These are phyloP conservation scores for Hirschioporus abietinus DNA, from an alignment of 768 basidiomycete genomes.

Conservation along the genomic window DNA sequence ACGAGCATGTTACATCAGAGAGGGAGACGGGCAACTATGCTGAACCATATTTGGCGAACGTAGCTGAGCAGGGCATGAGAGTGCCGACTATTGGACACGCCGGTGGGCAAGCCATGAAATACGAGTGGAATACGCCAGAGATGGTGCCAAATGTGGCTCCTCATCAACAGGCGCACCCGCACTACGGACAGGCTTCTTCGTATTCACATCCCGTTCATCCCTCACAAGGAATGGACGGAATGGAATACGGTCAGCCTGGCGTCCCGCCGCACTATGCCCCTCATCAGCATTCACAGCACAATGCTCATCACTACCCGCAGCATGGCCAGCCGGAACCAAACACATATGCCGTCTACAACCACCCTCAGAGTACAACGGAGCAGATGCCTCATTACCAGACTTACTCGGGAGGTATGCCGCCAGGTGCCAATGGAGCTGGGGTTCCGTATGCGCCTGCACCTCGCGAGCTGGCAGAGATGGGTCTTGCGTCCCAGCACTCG, in stretches of 20 bases:
- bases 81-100: not conserved
- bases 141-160: not conserved
- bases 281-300: not conserved
- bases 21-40: not conserved
- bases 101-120: not conserved
- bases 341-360: not conserved
- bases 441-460: not conserved
- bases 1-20: not conserved
- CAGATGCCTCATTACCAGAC: not conserved
- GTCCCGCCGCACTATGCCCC: not conserved
- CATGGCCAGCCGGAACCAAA: not conserved
- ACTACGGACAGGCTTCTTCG: not conserved
- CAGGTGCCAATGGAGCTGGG: not conserved
- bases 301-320: not conserved
- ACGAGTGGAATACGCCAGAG: not conserved
- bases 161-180: slow-evolving; percentile 2
- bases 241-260: slow-evolving; percentile 1
- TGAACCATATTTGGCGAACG: not conserved
- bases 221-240: slow-evolving; percentile 1
- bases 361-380: not conserved
- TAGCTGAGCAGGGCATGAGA: not conserved
- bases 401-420: not conserved
- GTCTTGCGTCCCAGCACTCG: slow-evolving; percentile 24
- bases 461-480: not conserved
- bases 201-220: slow-evolving; percentile 1